Evolutionary conservation across 371 early-diverging fungal genomes (phyloP).

Genomic region (Mucor irregularis): DNA sequence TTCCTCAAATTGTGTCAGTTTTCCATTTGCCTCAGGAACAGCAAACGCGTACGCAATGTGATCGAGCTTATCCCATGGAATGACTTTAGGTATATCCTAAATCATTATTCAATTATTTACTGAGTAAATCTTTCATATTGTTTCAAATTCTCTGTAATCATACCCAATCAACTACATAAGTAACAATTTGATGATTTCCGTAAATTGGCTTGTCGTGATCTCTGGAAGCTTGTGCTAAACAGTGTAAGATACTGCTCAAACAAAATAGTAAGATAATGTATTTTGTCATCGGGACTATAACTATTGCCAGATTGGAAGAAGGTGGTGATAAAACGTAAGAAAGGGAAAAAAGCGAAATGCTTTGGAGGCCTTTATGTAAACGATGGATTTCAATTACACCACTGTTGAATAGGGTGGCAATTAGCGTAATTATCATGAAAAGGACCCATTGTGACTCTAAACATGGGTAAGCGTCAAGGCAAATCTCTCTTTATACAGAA

Average conservation of each 20-base stretch:
- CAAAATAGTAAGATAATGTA: background rate
- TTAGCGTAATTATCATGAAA: too few relatives aligned
- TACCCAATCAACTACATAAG: conserved; percentile 49
- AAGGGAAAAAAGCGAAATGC: background rate
- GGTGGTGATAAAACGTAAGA: background rate
- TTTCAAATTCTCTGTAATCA: too few relatives aligned
- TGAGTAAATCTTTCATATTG: background rate
- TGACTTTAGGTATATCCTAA: conserved; percentile 28
- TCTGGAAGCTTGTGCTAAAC: background rate
- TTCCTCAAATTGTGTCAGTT: conserved; percentile 27
- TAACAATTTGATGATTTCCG: conserved; percentile 21
- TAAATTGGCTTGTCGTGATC: conserved; percentile 9
- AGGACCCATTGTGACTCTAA: too few relatives aligned
- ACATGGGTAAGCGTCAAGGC: too few relatives aligned
- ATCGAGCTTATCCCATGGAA: conserved; percentile 44
- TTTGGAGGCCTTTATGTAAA: too few relatives aligned
- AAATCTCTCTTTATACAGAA: too few relatives aligned
- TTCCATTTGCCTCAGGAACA: conserved; percentile 31
- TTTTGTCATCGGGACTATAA: too few relatives aligned
- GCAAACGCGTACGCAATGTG: conserved; percentile 47
- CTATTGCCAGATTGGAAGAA: too few relatives aligned
- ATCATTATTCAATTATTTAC: too few relatives aligned
- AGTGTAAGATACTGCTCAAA: background rate
- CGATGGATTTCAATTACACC: too few relatives aligned
- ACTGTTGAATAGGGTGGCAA: too few relatives aligned